phyloP scores from a whole-genome alignment of 352 stramenopile genomes.

The Phytophthora pseudosyringae region DNA sequence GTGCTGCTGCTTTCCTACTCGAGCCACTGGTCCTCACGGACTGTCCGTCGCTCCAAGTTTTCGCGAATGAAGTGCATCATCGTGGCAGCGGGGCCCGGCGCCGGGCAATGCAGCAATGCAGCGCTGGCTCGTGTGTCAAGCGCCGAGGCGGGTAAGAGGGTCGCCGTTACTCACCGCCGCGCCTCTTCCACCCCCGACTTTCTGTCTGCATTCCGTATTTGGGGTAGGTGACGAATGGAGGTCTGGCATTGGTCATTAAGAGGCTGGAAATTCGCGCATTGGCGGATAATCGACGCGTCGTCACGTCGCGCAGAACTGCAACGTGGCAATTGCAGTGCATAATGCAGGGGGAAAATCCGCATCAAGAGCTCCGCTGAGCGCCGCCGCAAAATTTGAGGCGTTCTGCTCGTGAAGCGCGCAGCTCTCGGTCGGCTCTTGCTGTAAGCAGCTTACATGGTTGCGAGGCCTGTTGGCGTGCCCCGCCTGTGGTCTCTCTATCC shows the following conservation, averaged over 20 bases:
- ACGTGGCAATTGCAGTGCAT: constrained; percentile 24
- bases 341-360: constrained; percentile 30
- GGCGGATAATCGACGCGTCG: constrained; percentile 2
- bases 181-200: constrained; percentile 34
- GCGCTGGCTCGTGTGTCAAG: constrained; percentile 33
- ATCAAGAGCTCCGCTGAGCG: constrained; percentile 23
- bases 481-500: constrained; percentile 15
- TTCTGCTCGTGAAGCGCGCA: constrained; percentile 9
- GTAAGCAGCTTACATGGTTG: background rate
- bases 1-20: constrained; percentile 8
- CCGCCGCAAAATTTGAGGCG: constrained; percentile 23
- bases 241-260: constrained; percentile 9
- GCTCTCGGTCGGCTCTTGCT: background rate
- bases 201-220: constrained; percentile 24
- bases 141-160: constrained; percentile 15
- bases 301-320: constrained; percentile 19
- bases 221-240: background rate
- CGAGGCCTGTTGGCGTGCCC: background rate
- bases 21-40: constrained; percentile 14
- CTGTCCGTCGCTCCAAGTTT: constrained; percentile 34
- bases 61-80: constrained; percentile 34
- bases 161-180: constrained; percentile 23
- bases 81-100: background rate
- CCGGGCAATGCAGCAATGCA: too few relatives aligned
- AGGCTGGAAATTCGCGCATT: constrained; percentile 1